Base-by-base conservation (phyloP, 1,284 basidiomycete genomes). In the Schizophyllum amplum region DNA sequence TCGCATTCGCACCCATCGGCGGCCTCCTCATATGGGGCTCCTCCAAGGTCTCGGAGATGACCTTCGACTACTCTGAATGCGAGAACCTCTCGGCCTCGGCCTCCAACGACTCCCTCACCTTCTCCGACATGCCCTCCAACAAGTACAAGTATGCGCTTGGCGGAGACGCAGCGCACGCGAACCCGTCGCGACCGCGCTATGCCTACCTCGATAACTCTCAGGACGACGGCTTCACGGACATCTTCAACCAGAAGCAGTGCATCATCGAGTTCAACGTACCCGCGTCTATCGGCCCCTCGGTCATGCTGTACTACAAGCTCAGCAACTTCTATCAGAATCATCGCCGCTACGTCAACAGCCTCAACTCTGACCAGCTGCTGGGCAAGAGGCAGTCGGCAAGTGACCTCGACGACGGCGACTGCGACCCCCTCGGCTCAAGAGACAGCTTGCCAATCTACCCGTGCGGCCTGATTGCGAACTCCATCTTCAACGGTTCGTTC, bases 241-340 rank as follows among this genome's bases (percentile, higher is more conserved):
- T 50, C 4, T 50, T 24, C 24, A 24, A 21, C 21, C 69, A 77
- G 60, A 74, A 75, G 23, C 81, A 86, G 63, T 98, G 94, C 69
- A 69, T 84, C 58, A 77, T 98, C 64, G 77, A 85, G 59, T 98
- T 97, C 66, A 78, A 89, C 51, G 74, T 99, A 21, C 94, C 94
- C 2, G 82, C 85, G 55, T 81, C 92, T 66, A 76, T 99, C 49
- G 72, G 83, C 5, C 73, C 81, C 20, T 80, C 87, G 27, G 90
- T 99, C 3, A 87, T 99, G 67, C 78, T 98, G 62, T 99, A 99
- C 77, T 99, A 99, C 82, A 93, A 94, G 73, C 84, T 96, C 70
- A 91, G 90, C 58, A 94, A 94, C 75, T 96, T 92, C 78, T 99
- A 88, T 75, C 97, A 99, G 79, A 99, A 99, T 71, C 97, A 99